Evolutionary conservation across 495 filamentous ascomycete genomes (phyloP), one percentile per base, ranked within the genome.

Genomic region (Lasiosphaeriaceae sp.): DNA sequence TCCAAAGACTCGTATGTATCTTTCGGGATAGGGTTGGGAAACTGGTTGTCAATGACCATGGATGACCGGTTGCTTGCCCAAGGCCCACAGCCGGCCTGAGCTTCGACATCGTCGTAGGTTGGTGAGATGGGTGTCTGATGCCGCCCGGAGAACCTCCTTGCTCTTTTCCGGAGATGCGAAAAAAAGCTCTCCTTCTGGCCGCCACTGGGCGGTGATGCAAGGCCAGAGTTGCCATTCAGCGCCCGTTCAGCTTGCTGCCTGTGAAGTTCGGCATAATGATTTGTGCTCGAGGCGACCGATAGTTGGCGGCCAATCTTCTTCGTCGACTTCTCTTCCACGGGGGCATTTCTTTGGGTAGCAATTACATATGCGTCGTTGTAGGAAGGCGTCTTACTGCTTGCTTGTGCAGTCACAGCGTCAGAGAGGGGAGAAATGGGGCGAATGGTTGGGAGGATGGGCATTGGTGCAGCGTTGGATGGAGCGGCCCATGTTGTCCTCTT

Each of bases 281-380:
- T 95, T 34, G 87, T 90, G 60, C 84, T 84, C n/a, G 95, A 97
- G n/a, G 90, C 90, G 43, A 97, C 84, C 0, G 95, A 99, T 17
- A 99, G 73, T 70, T 99, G 95, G 37, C 95, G 83, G 35, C 95
- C 95, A 70, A 97, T 91, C 77, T 99, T 99, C 78, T 93, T 95
- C 53, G 82, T 82, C 3, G 78, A 76, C 69, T 90, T 90, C 45
- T 88, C 83, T n/a, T 88, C 84, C n/a, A 69, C 66, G 31, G 66
- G 56, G 43, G 67, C 55, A 47, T 50, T 50, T 17, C 68, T 67
- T 35, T 68, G 57, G 17, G 50, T 51, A 12, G 58, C 64, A 52
- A 66, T 66, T 29, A 63, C 62, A 56, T 71, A 72, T 16, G 75
- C 70, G 47, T 81, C 78, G 24, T 74, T 77, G 62, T 80, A 80